A percentile compares a stretch with the other conserved stretches of the same genome.
Evolutionary conservation across 2,329 filamentous ascomycete genomes (phyloP).

Genomic region (Aquanectria penicillioides): DNA sequence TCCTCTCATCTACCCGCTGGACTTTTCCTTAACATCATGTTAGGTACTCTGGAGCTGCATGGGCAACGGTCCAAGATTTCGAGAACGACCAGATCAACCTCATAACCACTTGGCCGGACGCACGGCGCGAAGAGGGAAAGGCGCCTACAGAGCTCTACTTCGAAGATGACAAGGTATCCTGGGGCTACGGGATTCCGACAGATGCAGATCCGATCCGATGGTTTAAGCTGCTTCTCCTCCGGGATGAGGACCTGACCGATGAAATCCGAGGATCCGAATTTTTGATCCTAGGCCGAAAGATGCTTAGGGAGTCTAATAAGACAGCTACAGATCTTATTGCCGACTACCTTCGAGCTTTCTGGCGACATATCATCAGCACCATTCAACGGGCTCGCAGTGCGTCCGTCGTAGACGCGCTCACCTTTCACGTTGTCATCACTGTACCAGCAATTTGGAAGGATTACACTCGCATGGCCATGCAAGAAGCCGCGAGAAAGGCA

Average conservation of each 20-base stretch:
- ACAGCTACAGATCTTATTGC: not conserved
- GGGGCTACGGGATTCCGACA: conserved; percentile 1
- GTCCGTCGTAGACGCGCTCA: not conserved
- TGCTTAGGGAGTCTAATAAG: not conserved
- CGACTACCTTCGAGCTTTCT: conserved; percentile 4
- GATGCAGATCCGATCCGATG: conserved; percentile 2
- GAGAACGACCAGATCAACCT: conserved; percentile 11
- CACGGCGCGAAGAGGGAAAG: conserved; percentile 9
- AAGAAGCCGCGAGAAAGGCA: not conserved
- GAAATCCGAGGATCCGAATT: not conserved
- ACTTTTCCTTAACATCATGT: not conserved
- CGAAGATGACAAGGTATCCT: not conserved
- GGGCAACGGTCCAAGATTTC: conserved; percentile 13
- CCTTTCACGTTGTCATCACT: conserved; percentile 13
- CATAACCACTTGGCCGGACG: conserved; percentile 10
- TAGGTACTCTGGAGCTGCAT: conserved; percentile 11
- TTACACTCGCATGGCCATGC: conserved; percentile 6
- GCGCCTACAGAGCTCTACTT: conserved; percentile 11
- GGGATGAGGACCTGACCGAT: conserved; percentile 1
- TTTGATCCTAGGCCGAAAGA: not conserved
- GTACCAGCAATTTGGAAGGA: conserved; percentile 16
- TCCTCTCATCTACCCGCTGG: not conserved
- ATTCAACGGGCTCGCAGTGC: not conserved
- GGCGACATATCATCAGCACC: not conserved
- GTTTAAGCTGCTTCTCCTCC: conserved; percentile 15